phyloP scores from a whole-genome alignment of 1,139 yeast species.

The Suhomyces taliae region DNA sequence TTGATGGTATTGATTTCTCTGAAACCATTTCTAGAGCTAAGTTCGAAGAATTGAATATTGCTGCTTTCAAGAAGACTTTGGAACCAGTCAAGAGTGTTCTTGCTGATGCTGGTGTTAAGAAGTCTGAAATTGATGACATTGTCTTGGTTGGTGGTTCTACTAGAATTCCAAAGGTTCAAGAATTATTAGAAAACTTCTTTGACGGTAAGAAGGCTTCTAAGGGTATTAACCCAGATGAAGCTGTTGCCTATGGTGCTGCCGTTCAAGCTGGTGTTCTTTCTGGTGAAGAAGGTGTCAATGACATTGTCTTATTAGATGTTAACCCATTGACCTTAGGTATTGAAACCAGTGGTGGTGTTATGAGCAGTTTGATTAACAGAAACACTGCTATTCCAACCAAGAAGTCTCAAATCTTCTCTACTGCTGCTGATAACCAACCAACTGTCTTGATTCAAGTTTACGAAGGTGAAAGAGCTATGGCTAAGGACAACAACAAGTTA shows the following conservation, averaged over 20 bases:
- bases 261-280: constrained; percentile 92
- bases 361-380: constrained; percentile 50
- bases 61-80: constrained; percentile 83
- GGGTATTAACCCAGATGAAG: constrained; percentile 92
- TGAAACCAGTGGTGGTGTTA: constrained; percentile 51
- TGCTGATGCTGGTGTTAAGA: constrained; percentile 82
- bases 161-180: constrained; percentile 96
- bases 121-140: constrained; percentile 84
- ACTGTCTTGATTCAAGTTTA: constrained; percentile 48
- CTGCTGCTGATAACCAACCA: constrained; percentile 51
- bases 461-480: constrained; percentile 51
- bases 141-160: constrained; percentile 98
- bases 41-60: constrained; percentile 89
- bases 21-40: constrained; percentile 93
- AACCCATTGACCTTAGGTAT: constrained; percentile 51
- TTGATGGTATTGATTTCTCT: constrained; percentile 92
- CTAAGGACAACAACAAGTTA: constrained; percentile 45
- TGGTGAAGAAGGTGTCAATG: constrained; percentile 61
- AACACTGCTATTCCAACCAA: constrained; percentile 51
- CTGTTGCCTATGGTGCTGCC: constrained; percentile 58
- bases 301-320: constrained; percentile 49
- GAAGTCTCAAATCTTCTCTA: constrained; percentile 48
- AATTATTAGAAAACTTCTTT: constrained; percentile 81
- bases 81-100: constrained; percentile 93
- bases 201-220: constrained; percentile 92